These are phyloP conservation scores for Eucommia ulmoides DNA, from an alignment of 257 asterid genomes.

Conservation along the genomic window DNA sequence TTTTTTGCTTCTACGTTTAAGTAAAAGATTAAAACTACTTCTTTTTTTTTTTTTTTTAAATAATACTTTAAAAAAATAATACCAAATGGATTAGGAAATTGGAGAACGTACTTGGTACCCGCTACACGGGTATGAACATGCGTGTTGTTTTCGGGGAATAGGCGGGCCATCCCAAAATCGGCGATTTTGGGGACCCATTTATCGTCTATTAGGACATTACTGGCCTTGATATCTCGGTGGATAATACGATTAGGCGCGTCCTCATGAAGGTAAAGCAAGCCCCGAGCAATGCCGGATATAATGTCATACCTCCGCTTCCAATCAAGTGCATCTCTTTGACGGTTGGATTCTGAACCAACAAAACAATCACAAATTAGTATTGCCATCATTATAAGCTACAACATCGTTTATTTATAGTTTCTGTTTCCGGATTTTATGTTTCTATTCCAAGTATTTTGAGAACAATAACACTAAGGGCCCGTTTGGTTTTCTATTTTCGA, in stretches of 20 bases:
- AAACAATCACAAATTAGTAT: too few relatives aligned
- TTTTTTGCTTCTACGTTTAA: too few relatives aligned
- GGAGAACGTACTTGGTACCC: constrained; percentile 73
- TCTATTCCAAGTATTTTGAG: not conserved
- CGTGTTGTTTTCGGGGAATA: constrained; percentile 60
- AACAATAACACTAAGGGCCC: not conserved
- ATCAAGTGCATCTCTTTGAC: constrained; percentile 31
- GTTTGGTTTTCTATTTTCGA: too few relatives aligned
- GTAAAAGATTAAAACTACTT: too few relatives aligned
- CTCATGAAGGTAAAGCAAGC: constrained; percentile 80
- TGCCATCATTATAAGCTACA: constrained; percentile 9
- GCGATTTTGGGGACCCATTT: constrained; percentile 91
- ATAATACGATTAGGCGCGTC: constrained; percentile 66
- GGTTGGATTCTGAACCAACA: constrained; percentile 42
- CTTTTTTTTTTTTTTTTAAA: too few relatives aligned
- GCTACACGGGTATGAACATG: constrained; percentile 80
- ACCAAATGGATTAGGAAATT: not conserved
- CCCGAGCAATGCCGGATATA: constrained; percentile 66
- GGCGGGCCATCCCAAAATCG: constrained; percentile 92
- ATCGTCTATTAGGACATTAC: constrained; percentile 83
- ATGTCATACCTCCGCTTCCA: constrained; percentile 79
- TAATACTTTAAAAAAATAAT: not conserved
- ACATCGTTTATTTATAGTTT: constrained; percentile 1
- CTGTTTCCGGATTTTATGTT: not conserved
- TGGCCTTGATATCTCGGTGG: constrained; percentile 90